Evolutionary conservation across 2,329 filamentous ascomycete genomes (phyloP).

Genomic region (Torrubiellomyces zombiae): DNA sequence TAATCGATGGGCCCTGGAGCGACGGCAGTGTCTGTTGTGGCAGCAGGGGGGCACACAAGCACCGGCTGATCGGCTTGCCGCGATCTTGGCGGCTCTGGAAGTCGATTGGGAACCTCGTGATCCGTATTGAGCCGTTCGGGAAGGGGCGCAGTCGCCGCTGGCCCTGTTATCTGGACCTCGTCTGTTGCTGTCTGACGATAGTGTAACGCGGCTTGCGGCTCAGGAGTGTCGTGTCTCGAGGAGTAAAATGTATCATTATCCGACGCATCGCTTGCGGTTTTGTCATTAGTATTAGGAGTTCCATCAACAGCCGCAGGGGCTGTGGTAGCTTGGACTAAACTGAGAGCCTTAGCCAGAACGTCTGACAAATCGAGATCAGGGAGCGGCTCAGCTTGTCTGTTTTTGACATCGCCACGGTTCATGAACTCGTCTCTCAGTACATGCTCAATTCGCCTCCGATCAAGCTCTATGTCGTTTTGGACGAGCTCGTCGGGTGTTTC

Average conservation of each 20-base stretch:
- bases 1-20: constrained; percentile 18
- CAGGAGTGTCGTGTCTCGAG: constrained; percentile 70
- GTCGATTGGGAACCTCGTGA: too few relatives aligned
- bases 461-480: constrained; percentile 63
- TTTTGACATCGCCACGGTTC: constrained; percentile 31
- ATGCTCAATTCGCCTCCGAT: constrained; percentile 68
- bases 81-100: too few relatives aligned
- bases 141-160: too few relatives aligned
- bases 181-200: constrained; percentile 6
- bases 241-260: constrained; percentile 95
- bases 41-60: too few relatives aligned
- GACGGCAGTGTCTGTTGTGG: too few relatives aligned
- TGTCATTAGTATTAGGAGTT: constrained; percentile 35
- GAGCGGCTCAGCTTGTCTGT: constrained; percentile 32
- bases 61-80: too few relatives aligned
- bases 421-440: constrained; percentile 62
- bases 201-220: constrained; percentile 21
- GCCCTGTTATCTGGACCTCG: too few relatives aligned
- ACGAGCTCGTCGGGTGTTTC: constrained; percentile 76
- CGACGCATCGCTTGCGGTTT: constrained; percentile 59
- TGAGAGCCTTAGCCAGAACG: constrained; percentile 54
- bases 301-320: constrained; percentile 41
- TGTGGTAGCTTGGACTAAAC: constrained; percentile 53
- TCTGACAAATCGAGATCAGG: constrained; percentile 56
- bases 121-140: too few relatives aligned